Conservation (phyloP, 1,139 yeast genomes). For the Lodderomyces orthopsilosis region DNA sequence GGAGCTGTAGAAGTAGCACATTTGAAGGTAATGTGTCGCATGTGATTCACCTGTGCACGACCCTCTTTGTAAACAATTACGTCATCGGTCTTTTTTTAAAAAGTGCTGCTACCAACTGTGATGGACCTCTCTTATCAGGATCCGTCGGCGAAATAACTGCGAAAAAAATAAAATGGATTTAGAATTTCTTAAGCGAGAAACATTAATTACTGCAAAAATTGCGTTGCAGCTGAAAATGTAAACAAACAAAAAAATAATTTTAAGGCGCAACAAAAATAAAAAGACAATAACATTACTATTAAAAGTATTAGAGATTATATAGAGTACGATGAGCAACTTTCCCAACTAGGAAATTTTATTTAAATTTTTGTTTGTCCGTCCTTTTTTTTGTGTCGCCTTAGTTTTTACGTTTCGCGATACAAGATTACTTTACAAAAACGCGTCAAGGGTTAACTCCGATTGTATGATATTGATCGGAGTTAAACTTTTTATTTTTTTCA, state of each 20-base stretch:
- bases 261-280: not conserved
- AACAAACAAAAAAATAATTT: not conserved
- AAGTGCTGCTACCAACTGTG: constrained; percentile 6
- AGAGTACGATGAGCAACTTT: no score
- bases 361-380: no score
- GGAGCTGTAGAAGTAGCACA: no score
- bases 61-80: not conserved
- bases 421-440: no score
- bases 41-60: not conserved
- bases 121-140: constrained; percentile 5
- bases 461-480: no score
- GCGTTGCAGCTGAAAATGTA: constrained; percentile 1
- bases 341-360: no score
- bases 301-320: no score
- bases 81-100: no score
- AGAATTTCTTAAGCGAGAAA: not conserved
- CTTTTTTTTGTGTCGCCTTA: no score
- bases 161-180: constrained; percentile 5
- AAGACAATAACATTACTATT: not conserved
- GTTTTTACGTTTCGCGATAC: not conserved
- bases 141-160: constrained; percentile 5
- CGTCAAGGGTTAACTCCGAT: not conserved
- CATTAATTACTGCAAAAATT: constrained; percentile 3
- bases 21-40: no score
- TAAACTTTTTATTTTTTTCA: no score